A percentile compares a stretch with the other conserved stretches of the same genome.
These are phyloP conservation scores for Wickerhamomyces rabaulensis DNA, from an alignment of 805 yeast species.

Conservation along the genomic window DNA sequence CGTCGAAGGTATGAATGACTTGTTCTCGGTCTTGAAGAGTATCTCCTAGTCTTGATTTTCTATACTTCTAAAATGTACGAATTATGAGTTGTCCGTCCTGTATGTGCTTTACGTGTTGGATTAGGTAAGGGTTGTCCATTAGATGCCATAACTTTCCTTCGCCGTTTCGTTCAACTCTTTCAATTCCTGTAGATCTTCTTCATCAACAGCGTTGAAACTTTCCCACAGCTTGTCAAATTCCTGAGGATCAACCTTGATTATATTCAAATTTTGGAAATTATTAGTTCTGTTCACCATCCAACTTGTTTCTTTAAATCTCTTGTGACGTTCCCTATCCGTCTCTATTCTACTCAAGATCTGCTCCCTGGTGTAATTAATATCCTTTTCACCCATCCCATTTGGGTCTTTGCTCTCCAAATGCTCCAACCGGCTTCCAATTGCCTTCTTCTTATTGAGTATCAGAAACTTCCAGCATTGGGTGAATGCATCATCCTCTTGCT, in stretches of 20 bases:
- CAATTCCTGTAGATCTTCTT: constrained; percentile 45
- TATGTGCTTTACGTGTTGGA: not conserved
- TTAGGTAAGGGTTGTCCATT: not conserved
- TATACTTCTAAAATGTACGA: not conserved
- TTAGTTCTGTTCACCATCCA: constrained; percentile 56
- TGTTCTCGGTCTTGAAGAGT: constrained; percentile 43
- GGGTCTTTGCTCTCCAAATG: constrained; percentile 6
- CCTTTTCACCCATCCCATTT: not conserved
- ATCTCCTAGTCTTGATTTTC: not conserved
- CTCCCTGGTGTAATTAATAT: constrained; percentile 27
- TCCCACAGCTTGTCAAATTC: constrained; percentile 48
- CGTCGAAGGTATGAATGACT: constrained; percentile 65
- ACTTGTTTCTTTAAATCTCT: constrained; percentile 71
- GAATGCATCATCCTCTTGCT: constrained; percentile 13
- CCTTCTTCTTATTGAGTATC: constrained; percentile 12
- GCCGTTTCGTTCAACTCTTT: constrained; percentile 53
- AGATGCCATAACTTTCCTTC: constrained; percentile 38
- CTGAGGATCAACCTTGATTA: constrained; percentile 28
- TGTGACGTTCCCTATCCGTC: constrained; percentile 87
- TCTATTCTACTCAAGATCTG: constrained; percentile 80
- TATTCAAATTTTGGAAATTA: not conserved
- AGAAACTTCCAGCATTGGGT: constrained; percentile 19
- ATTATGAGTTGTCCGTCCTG: not conserved
- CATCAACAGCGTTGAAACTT: constrained; percentile 29
- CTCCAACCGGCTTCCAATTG: constrained; percentile 9